Base-by-base conservation (phyloP, 805 yeast genomes). In the Wickerhamiella dianesei region DNA sequence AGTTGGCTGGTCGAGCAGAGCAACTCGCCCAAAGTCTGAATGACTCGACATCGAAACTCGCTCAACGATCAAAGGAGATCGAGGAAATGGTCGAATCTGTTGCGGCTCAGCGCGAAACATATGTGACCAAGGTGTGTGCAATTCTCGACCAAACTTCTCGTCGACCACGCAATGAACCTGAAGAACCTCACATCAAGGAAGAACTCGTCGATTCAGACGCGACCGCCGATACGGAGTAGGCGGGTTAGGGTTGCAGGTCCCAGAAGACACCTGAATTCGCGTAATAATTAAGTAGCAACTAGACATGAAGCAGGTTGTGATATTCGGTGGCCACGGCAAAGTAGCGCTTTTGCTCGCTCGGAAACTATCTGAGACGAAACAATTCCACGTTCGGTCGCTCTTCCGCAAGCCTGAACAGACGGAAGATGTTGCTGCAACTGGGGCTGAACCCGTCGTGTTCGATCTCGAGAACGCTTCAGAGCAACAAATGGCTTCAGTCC, bases 321-420 rank as follows among this genome's bases (percentile, higher is more conserved):
- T 78, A 18, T 61, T 78, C 46, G 84, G 84, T 37, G 80, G 81
- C 18, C 75, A 76, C 57, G 83, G 83, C 32, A 71, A 71, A 49
- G 69, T 78, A n/a, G 84, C 78, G 37, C 69, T 72, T 48, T 56
- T 62, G 1, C 53, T 78, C 12, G 57, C 75, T 12, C 49, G 60
- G n/a, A 46, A 47, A 17, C 59, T 67, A 40, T 62, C 67, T 20
- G 63, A 56, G 17, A 52, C 48, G 21, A 55, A 54, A 13, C 60
- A 47, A 17, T 50, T 44, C 40, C 64, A 58, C 53, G 72, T 58
- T 54, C 69, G 50, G 54, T 75, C 68, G 44, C 61, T 64, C 2
- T 69, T 75, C 35, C 64, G 83, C 47, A 66, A 63, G 45, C 53
- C 61, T 3, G 69, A 65, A n/a, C 82, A 78, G 48, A 65, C 59